A percentile compares a stretch with the other conserved stretches of the same genome.
phyloP scores from a whole-genome alignment of 192 early-diverging fungal genomes.

The Powellomyces hirtus region DNA sequence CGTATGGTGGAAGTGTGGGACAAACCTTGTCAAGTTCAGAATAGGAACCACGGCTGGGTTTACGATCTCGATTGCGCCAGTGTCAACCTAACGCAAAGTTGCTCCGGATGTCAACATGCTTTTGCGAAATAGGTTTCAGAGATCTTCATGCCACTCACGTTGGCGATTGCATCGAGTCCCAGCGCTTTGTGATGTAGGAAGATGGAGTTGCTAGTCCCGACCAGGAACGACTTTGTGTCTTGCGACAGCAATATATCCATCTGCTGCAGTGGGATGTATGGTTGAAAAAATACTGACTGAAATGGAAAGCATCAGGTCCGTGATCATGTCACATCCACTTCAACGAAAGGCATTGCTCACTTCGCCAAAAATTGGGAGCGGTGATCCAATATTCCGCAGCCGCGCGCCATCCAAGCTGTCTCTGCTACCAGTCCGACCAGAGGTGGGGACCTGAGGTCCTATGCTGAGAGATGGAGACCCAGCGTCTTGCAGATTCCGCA shows the following conservation, averaged over 20 bases:
- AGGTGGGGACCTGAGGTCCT: background rate
- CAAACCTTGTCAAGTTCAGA: constrained; percentile 52
- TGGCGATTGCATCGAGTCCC: constrained; percentile 70
- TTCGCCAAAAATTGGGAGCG: constrained; percentile 42
- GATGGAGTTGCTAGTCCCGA: constrained; percentile 78
- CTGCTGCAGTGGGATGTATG: constrained; percentile 80
- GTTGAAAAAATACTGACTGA: constrained; percentile 76
- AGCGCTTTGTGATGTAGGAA: constrained; percentile 73
- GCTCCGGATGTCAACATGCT: too few species aligned
- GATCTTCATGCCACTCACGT: constrained; percentile 60
- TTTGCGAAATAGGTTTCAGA: too few species aligned
- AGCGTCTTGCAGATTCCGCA: constrained; percentile 50
- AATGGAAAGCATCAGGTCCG: background rate
- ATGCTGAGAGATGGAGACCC: constrained; percentile 35
- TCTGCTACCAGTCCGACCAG: background rate
- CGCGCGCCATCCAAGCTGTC: constrained; percentile 5
- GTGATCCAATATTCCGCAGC: constrained; percentile 12
- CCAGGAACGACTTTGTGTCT: constrained; percentile 66
- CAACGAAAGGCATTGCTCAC: too few species aligned
- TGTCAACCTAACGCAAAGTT: constrained; percentile 56
- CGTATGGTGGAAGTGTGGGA: too few species aligned
- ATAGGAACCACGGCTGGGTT: constrained; percentile 56
- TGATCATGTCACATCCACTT: background rate
- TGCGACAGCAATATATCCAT: constrained; percentile 71
- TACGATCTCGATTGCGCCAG: constrained; percentile 67